Conservation (phyloP, 2,329 filamentous ascomycete species). For the Apiospora aurea region DNA sequence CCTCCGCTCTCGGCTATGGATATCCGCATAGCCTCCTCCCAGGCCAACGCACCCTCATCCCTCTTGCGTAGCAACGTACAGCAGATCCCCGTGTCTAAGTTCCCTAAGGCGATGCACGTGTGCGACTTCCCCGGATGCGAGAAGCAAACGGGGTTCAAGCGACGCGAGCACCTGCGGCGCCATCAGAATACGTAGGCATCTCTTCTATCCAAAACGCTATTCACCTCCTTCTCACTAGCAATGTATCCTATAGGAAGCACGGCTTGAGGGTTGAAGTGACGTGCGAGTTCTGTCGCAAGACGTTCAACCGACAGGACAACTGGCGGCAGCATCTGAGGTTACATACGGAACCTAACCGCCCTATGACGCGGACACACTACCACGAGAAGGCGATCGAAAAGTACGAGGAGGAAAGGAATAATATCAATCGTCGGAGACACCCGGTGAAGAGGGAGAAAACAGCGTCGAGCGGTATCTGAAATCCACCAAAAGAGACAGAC, state of each 20-base stretch:
- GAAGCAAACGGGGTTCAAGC: slow-evolving; percentile 50
- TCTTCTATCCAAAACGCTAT: background rate
- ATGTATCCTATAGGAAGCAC: background rate
- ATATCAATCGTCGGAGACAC: background rate
- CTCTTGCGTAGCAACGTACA: background rate
- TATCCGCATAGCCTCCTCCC: background rate
- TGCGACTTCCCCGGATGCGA: slow-evolving; percentile 27
- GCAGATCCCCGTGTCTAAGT: background rate
- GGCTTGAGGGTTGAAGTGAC: no score
- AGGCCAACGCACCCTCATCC: background rate
- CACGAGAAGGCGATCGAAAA: slow-evolving; percentile 37
- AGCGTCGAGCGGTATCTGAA: background rate
- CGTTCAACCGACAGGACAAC: slow-evolving; percentile 49
- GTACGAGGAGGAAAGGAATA: slow-evolving; percentile 33
- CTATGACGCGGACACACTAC: slow-evolving; percentile 44
- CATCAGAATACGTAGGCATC: slow-evolving; percentile 51
- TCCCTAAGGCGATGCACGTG: background rate
- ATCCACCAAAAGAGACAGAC: background rate
- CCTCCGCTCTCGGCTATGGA: background rate
- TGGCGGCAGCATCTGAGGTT: slow-evolving; percentile 47
- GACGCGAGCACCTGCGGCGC: slow-evolving; percentile 63
- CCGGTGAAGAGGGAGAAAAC: background rate
- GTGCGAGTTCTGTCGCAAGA: slow-evolving; percentile 35
- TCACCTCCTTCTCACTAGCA: background rate
- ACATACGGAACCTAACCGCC: slow-evolving; percentile 41